Percentiles rank a stretch among this genome's conserved stretches.
Evolutionary conservation across 345 rosid species (phyloP).

Genomic region (Boechera retrofracta): DNA sequence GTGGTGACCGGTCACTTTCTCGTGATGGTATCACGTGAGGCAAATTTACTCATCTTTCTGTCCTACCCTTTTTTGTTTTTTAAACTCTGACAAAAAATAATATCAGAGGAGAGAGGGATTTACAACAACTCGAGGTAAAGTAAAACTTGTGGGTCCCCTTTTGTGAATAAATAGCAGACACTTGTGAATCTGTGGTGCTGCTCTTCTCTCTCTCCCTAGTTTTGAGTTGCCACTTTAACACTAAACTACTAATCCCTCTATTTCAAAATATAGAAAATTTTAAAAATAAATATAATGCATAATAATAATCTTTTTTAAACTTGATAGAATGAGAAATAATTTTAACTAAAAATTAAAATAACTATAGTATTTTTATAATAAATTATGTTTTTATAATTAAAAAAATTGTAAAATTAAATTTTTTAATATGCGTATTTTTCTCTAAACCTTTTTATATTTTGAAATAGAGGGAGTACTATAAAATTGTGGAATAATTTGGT

Average conservation of each 20-base stretch:
- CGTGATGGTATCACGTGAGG: slow-evolving; percentile 49
- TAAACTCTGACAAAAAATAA: slow-evolving; percentile 37
- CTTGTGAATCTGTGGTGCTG: background rate
- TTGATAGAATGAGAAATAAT: no score
- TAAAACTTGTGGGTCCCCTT: slow-evolving; percentile 27
- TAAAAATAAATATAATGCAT: no score
- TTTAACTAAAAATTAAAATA: no score
- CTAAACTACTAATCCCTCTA: no score
- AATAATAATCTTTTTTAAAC: no score
- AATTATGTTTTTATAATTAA: no score
- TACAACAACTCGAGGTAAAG: slow-evolving; percentile 29
- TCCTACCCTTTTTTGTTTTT: background rate
- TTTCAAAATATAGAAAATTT: no score
- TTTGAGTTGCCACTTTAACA: background rate
- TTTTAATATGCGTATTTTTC: no score
- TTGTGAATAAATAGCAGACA: slow-evolving; percentile 31
- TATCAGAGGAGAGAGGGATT: slow-evolving; percentile 20
- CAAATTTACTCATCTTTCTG: background rate
- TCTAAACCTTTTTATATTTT: no score
- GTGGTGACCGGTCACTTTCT: slow-evolving; percentile 46
- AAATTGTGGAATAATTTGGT: background rate
- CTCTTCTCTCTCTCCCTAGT: background rate
- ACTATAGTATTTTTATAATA: no score
- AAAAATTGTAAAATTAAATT: no score
- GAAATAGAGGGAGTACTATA: background rate